Base-by-base conservation (phyloP, 2,329 filamentous ascomycete species). In the Ceratocystis albifundus region DNA sequence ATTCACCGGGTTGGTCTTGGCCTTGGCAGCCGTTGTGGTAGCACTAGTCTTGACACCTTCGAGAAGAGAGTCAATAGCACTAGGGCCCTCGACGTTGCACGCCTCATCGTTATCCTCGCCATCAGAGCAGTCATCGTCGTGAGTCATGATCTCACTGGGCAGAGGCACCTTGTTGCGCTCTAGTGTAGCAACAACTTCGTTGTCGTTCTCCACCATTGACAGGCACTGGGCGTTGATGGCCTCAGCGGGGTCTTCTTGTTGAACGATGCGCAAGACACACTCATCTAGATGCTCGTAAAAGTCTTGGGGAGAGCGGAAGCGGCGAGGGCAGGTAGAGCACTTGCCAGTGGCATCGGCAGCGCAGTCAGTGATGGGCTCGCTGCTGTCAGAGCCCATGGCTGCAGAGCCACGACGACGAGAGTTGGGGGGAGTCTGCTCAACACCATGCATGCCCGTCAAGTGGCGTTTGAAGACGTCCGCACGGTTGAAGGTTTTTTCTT, bases 281-380 rank as follows among this genome's bases (percentile, higher is more conserved):
- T 88, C 85, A 71, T 88, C 93, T 73, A 97, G 80, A 82, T 97
- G 93, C 82, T 97, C 94, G 76, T 97, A 97, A 77, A 97, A 97
- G 77, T 97, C 93, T 75, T 97, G 93, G 4, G 92, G 91, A 72
- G 90, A 96, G 78, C 84, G 85, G 77, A 97, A 97, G 12, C 88
- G 96, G 68, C 86, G 84, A 15, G 89, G 90, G 77, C 94, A 99
- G 63, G 92, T 97, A 30, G 91, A 96, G 77, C 94, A 97, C 78
- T 94, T 96, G 76, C 92, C 93, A 15, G 91, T 94, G 41, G 89
- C 86, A 72, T 94, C 89, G 68, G 85, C 82, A 22, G 88, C 82
- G 72, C 90, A 90, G 65, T 84, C 84, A 4, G 85, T 84, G 45
- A 88, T 79, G 75, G 88, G 89, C 79, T 88, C 88, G 50, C 71